These are phyloP conservation scores for Dendrobium chrysotoxum DNA, from an alignment of 106 monocot species.

Conservation along the genomic window DNA sequence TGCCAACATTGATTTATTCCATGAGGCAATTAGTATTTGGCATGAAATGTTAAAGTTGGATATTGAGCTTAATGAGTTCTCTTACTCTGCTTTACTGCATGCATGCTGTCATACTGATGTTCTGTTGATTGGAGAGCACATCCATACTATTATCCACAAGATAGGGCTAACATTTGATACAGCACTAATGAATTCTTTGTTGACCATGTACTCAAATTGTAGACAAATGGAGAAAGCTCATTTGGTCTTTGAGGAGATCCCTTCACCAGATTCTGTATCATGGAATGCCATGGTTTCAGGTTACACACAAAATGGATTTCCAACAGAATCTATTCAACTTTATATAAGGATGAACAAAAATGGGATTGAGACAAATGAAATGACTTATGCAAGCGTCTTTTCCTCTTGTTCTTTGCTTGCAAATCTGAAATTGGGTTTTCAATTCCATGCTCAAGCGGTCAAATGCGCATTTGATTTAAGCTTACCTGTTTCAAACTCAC, in stretches of 20 bases:
- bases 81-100: constrained; percentile 33
- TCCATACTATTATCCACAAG: constrained; percentile 26
- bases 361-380: constrained; percentile 20
- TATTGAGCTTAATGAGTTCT: constrained; percentile 30
- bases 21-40: constrained; percentile 19
- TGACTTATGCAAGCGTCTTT: constrained; percentile 28
- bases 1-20: constrained; percentile 4
- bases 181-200: constrained; percentile 32
- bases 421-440: constrained; percentile 23
- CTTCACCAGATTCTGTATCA: constrained; percentile 29
- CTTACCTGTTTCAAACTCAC: constrained; percentile 27
- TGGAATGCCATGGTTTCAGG: constrained; percentile 44
- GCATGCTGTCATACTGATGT: constrained; percentile 8
- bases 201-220: constrained; percentile 31
- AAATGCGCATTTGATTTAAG: constrained; percentile 22
- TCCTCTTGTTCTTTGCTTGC: constrained; percentile 26
- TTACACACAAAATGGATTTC: constrained; percentile 32
- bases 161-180: constrained; percentile 27
- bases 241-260: constrained; percentile 21
- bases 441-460: constrained; percentile 25
- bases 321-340: constrained; percentile 23
- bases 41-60: constrained; percentile 13
- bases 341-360: constrained; percentile 15
- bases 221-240: constrained; percentile 15
- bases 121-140: constrained; percentile 13